phyloP scores from a whole-genome alignment of 176 grass and related monocot species.

The Aegilops umbellulata region DNA sequence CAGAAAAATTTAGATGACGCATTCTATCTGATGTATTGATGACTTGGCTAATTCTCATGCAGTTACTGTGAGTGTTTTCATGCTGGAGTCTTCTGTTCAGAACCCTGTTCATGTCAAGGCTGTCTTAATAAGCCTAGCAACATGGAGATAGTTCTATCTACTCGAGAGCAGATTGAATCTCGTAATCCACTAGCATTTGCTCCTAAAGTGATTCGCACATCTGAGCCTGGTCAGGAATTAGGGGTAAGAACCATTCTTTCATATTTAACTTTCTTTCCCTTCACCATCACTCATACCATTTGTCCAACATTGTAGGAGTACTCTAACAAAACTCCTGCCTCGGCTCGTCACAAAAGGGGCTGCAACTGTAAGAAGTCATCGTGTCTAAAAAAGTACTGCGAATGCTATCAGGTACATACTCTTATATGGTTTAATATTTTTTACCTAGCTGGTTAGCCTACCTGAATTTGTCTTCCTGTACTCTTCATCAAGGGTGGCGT shows the following conservation, averaged over 20 bases:
- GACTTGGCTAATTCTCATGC: constrained; percentile 27
- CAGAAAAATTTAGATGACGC: background rate
- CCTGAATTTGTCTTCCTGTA: constrained; percentile 31
- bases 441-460: constrained; percentile 8
- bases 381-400: constrained; percentile 95
- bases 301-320: constrained; percentile 53
- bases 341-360: constrained; percentile 93
- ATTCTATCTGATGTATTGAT: constrained; percentile 11
- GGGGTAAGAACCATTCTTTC: constrained; percentile 48
- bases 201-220: constrained; percentile 88
- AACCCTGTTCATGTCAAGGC: constrained; percentile 87
- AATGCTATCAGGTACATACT: constrained; percentile 87
- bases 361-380: constrained; percentile 99
- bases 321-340: constrained; percentile 91
- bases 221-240: constrained; percentile 64
- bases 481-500: constrained; percentile 75
- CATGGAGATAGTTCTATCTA: constrained; percentile 79
- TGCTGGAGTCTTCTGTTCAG: constrained; percentile 97
- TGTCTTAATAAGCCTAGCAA: constrained; percentile 82
- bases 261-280: constrained; percentile 20
- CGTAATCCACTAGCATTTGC: constrained; percentile 99
- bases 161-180: constrained; percentile 91
- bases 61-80: constrained; percentile 99
- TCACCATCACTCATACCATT: constrained; percentile 31
- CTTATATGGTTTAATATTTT: constrained; percentile 31